Evolutionary conservation across 495 filamentous ascomycete genomes (phyloP).

Genomic region (Penicillium longicatenatum): DNA sequence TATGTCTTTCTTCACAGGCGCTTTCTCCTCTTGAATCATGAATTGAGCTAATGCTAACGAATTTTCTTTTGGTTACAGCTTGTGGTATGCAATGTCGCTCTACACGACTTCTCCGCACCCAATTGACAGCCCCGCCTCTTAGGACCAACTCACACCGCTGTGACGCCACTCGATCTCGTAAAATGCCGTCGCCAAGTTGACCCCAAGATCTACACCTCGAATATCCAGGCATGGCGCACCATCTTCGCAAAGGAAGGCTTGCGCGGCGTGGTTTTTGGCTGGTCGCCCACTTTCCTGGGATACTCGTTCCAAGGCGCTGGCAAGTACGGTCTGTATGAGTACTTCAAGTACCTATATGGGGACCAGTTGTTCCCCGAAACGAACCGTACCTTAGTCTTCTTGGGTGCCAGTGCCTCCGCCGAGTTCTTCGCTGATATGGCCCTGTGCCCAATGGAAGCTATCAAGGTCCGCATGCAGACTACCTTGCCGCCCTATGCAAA

Average conservation of each 20-base stretch:
- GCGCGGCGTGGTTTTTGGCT: conserved; percentile 72
- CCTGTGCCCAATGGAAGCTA: conserved; percentile 67
- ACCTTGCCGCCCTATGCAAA: conserved; percentile 66
- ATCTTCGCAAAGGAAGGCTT: conserved; percentile 67
- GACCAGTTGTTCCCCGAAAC: conserved; percentile 61
- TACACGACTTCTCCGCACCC: not conserved
- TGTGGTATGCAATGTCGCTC: conserved; percentile 52
- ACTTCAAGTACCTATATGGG: conserved; percentile 74
- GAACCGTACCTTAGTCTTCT: conserved; percentile 65
- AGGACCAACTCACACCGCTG: conserved; percentile 59
- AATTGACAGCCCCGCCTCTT: conserved; percentile 15
- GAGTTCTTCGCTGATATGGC: conserved; percentile 72
- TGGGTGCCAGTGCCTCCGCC: conserved; percentile 64
- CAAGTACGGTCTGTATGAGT: conserved; percentile 77
- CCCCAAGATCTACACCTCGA: conserved; percentile 68
- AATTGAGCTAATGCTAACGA: conserved; percentile 6
- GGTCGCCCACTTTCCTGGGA: conserved; percentile 68
- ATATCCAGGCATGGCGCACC: conserved; percentile 63
- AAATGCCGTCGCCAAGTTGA: conserved; percentile 77
- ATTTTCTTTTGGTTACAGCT: conserved; percentile 36
- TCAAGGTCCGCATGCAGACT: conserved; percentile 76
- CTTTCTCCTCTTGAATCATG: conserved; percentile 4
- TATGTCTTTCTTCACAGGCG: conserved; percentile 32
- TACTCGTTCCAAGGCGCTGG: conserved; percentile 75
- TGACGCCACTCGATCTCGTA: conserved; percentile 64